Evolutionary conservation across 2,329 filamentous ascomycete species (phyloP).

Genomic region (Aspergillus sp.): DNA sequence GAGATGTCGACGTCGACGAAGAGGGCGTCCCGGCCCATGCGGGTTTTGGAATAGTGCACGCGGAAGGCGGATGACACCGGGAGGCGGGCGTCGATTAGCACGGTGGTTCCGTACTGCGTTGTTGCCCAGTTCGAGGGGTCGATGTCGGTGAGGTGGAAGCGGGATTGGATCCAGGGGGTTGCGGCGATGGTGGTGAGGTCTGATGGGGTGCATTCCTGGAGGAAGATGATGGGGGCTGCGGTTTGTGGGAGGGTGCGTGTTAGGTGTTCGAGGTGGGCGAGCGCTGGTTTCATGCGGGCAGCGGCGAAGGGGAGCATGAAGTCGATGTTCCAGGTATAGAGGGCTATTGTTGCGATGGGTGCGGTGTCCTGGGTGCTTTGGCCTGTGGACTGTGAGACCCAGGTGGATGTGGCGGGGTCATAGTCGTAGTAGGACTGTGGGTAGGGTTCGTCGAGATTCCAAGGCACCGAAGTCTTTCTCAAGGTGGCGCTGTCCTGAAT

Average conservation of each 20-base stretch:
- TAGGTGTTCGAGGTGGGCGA: background rate
- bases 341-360: background rate
- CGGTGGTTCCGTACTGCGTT: conserved; percentile 6
- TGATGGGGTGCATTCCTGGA: background rate
- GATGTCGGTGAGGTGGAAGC: conserved; percentile 7
- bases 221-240: background rate
- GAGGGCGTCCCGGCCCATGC: conserved; percentile 12
- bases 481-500: too few relatives aligned
- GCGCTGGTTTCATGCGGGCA: conserved; percentile 5
- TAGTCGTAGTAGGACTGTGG: too few relatives aligned
- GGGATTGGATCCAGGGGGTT: conserved; percentile 2
- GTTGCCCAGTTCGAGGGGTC: conserved; percentile 3
- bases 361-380: background rate
- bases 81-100: background rate
- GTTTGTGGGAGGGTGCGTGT: background rate
- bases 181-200: conserved; percentile 3
- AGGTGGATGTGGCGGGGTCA: too few relatives aligned
- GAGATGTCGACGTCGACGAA: conserved; percentile 4
- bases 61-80: background rate
- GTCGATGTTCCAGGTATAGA: conserved; percentile 11
- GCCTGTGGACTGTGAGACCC: too few relatives aligned
- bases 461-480: too few relatives aligned
- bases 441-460: too few relatives aligned
- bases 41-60: conserved; percentile 8
- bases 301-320: conserved; percentile 9